phyloP scores from a whole-genome alignment of 1,284 basidiomycete species.

The Apiotrichum gamsii region DNA sequence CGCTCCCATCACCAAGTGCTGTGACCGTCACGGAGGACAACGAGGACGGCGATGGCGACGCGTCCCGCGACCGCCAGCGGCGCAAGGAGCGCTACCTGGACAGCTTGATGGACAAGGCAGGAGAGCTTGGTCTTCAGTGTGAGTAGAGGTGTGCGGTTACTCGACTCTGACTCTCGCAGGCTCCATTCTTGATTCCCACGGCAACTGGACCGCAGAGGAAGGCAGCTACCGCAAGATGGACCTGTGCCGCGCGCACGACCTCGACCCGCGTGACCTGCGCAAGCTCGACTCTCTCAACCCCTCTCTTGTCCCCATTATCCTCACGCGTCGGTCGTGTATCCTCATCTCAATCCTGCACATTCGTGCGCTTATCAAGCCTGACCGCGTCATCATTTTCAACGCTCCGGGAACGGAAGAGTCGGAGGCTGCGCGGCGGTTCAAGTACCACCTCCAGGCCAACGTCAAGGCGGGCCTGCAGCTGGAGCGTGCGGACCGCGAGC shows the following conservation, averaged over 20 bases:
- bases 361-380: conserved; percentile 86
- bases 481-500: not conserved
- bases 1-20: conserved; percentile 3
- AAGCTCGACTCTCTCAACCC: conserved; percentile 79
- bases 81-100: conserved; percentile 37
- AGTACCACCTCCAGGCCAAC: conserved; percentile 77
- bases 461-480: conserved; percentile 26
- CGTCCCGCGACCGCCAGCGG: conserved; percentile 2
- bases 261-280: conserved; percentile 90
- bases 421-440: conserved; percentile 73
- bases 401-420: conserved; percentile 78
- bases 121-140: conserved; percentile 44
- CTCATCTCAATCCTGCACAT: conserved; percentile 93
- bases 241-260: conserved; percentile 75
- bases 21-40: conserved; percentile 9
- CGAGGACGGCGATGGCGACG: too few relatives aligned
- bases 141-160: conserved; percentile 8
- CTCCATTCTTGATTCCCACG: conserved; percentile 76
- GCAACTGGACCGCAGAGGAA: conserved; percentile 82
- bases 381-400: conserved; percentile 87
- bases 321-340: conserved; percentile 80
- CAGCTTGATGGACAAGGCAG: conserved; percentile 46
- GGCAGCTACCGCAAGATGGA: conserved; percentile 85
- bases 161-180: conserved; percentile 51
- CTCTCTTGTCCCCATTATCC: conserved; percentile 85